Evolutionary conservation across 2,329 filamentous ascomycete species (phyloP), one percentile per base, ranked within the genome.

Genomic region (Colletotrichum camelliae): DNA sequence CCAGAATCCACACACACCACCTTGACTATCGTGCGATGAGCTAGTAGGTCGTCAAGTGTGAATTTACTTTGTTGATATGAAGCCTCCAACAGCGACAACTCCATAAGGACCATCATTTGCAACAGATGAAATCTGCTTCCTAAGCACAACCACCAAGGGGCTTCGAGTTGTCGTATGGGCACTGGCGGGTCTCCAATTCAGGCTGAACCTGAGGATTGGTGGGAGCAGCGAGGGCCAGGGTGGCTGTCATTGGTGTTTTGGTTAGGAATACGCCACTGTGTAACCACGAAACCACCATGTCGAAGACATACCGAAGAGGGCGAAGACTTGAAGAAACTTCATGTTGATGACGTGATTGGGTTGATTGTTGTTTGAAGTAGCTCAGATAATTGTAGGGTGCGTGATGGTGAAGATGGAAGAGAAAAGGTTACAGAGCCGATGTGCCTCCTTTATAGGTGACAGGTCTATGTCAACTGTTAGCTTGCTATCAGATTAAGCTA

Each of bases 11-110:
- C 43, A 13, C 43, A n/a, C 13, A 21, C n/a, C n/a, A 13, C 10
- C 43, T 48, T 4, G 6, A 21, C 13, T 7, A 21, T 48, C n/a
- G n/a, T 21, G n/a, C 18, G 5, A 48, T 21, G 5, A 52, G n/a
- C 10, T 21, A 0, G 0, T 13, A 52, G 43, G n/a, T 21, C 1
- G 3, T 52, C 0, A 52, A 52, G 10, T 21, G 18, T 13, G n/a
- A 5, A 21, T 48, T 15, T 7, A 21, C n/a, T 5, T 21, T 48
- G n/a, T 21, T 9, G 21, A 21, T 1, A 3, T 0, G 9, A 48
- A 48, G 43, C 43, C 43, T 52, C n/a, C n/a, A n/a, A 52, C 43
- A 21, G 43, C 43, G 43, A 21, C 43, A 52, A n/a, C 10, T 21
- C 43, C 10, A 7, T 52, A 6, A 2, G 43, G n/a, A 52, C 43